Base-by-base conservation (phyloP, 768 basidiomycete species). In the Leccinellum luteum region DNA sequence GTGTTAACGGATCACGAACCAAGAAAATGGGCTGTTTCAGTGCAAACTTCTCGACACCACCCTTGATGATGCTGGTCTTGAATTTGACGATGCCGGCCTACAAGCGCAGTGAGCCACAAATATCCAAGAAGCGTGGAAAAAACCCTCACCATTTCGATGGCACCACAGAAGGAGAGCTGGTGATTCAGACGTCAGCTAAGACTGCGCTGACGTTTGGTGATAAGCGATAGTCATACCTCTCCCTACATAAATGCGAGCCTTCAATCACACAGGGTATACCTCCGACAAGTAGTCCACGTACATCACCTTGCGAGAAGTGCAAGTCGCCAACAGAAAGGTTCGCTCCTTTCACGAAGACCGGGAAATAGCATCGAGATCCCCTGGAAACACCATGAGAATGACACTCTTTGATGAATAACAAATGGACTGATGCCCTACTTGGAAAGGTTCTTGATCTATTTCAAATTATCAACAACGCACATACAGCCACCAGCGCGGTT, bases 291-390 rank as follows among this genome's bases (percentile, higher is more conserved):
- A 48, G 3, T 38, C 34, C 3, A 69, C 76, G 30, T 55, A 78
- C 86, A 75, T 90, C 89, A 21, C 87, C 89, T 68, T 90, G 87
- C 15, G 86, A 88, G 70, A 90, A 90, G 65, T 92, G 89, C 25
- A 90, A 74, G 67, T 90, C 89, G 1, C 89, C 89, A 19, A 90
- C 85, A 0, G 89, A 89, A 3, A 92, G 74, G 58, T 89, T 88
- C 2, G 89, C 89, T 6, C 88, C 89, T 47, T 83, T 77, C 31
- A 92, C 74, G 62, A 87, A 92, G 2, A 92, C 89, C 2, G 89
- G 89, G 74, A 90, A 84, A 66, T 89, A 89, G 69, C 84, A 86
- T 2, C 84, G 79, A 25, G 87, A 89, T 3, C 87, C 87, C 64
- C 83, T 83, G 35, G 31, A 25, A 17, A 14, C 2, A 30, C 15